Evolutionary conservation across 176 grass and related monocot genomes (phyloP), one percentile per base, ranked within the genome.

Genomic region (Oryza punctata): DNA sequence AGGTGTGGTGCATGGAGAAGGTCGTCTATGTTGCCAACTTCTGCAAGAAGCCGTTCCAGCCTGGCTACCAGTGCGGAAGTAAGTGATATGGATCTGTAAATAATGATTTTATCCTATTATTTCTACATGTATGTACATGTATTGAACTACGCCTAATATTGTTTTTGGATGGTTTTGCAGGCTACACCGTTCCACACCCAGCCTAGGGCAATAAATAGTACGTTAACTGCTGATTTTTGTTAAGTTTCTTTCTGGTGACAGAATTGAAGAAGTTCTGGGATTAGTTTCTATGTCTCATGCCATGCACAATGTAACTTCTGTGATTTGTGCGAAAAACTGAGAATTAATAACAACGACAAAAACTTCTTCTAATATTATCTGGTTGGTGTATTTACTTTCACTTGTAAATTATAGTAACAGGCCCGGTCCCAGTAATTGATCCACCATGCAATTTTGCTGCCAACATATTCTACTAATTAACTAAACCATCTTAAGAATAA

Each of bases 1-100:
- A 65, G 63, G 63, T 65, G n/a, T 65, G 63, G 63, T 65, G 63
- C 63, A 65, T 65, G 24, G 63, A 65, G 63, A 65, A 65, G 63
- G 63, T 65, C 11, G 24, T 65, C 3, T 65, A 65, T 2, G 19
- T n/a, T 7, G 19, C 54, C 21, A 60, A 60, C 1, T 21, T n/a
- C 54, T 60, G 54, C 54, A 60, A 60, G 18, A 60, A 10, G 54
- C 19, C 54, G 1, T 23, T 60, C 54, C 54, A 60, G 54, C 19
- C 54, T n/a, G 19, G 54, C 19, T 60, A 60, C 40, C 6, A 41
- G 10, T 44, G 21, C 12, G 4, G 10, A 43, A 23, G 37, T 41
- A 24, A 23, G 69, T 25, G 14, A 71, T 14, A 23, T 2, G 3
- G 12, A 45, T 45, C 43, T 6, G 15, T 50, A 50, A 47, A 37